Conservation (phyloP, 495 filamentous ascomycete genomes). For the Penicillium roqueforti region DNA sequence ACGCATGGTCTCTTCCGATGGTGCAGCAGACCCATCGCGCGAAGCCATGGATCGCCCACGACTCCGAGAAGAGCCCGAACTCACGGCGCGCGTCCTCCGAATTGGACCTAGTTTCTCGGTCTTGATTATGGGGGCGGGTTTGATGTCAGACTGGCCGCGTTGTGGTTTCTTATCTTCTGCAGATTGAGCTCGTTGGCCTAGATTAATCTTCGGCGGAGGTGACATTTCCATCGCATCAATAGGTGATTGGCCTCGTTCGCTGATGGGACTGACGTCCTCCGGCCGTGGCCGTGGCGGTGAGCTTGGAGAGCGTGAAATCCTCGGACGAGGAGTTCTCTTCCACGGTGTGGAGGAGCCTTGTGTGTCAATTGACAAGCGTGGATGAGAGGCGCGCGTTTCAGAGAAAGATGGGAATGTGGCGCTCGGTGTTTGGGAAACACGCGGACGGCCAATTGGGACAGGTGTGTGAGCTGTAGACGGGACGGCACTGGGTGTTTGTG, state of each 20-base stretch:
- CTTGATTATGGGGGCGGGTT: conserved; percentile 29
- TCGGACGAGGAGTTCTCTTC: conserved; percentile 41
- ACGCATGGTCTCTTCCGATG: conserved; percentile 44
- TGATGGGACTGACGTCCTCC: conserved; percentile 53
- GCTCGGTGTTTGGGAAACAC: conserved; percentile 30
- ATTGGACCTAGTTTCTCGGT: conserved; percentile 30
- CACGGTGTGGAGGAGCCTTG: conserved; percentile 47
- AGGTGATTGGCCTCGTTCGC: conserved; percentile 44
- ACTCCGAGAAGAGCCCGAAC: conserved; percentile 53
- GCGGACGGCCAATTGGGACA: conserved; percentile 19
- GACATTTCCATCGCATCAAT: conserved; percentile 34
- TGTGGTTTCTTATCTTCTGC: conserved; percentile 23
- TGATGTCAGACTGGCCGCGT: conserved; percentile 22
- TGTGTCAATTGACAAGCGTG: conserved; percentile 42
- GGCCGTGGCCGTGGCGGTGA: conserved; percentile 46
- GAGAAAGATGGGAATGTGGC: conserved; percentile 25
- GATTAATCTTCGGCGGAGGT: conserved; percentile 24
- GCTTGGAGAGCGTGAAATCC: conserved; percentile 37
- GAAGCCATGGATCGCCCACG: conserved; percentile 57
- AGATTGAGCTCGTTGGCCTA: conserved; percentile 22
- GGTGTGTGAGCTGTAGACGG: conserved; percentile 23
- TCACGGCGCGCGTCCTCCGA: conserved; percentile 44
- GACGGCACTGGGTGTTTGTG: conserved; percentile 30
- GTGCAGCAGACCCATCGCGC: conserved; percentile 47
- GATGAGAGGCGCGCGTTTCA: conserved; percentile 27